Base-by-base conservation (phyloP, 2,329 filamentous ascomycete genomes). In the Fusarium anguioides region DNA sequence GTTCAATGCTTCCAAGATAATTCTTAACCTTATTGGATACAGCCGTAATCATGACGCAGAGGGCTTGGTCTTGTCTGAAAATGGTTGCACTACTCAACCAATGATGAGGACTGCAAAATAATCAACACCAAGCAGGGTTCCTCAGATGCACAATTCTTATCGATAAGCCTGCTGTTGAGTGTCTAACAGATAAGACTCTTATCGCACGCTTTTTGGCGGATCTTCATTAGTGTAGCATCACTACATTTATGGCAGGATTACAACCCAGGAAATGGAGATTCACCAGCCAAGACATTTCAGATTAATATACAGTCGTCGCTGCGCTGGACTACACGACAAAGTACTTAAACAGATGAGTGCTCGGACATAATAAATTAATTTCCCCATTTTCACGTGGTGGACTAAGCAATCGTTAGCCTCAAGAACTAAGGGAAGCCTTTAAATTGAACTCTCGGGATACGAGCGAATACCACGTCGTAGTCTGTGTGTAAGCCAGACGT, bases 31-130 rank as follows among this genome's bases (percentile, higher is more conserved):
- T 12, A 29, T 20, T 21, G 23, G n/a, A 27, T 8, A 7, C 51
- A 8, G 14, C 37, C 23, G 45, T 36, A 45, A 63, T 48, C 14
- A 47, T 66, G 63, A 67, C 57, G 57, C 27, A 44, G n/a, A 17
- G 5, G 46, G 29, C 37, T 67, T 35, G 15, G 15, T 31, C 12
- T 6, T 31, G 29, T 31, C 17, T 45, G 24, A 33, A 41, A 36
- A 18, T 14, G 47, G 23, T 8, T 18, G 18, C 8, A n/a, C 15
- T 15, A 61, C 14, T 41, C 33, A 33, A 14, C 59, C 48, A 62
- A 61, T 61, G 8, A 31, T 4, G 14, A 26, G 6, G 31, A 2
- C 35, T 27, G n/a, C 21, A 55, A 54, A 48, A 41, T 36, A 61
- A 61, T 53, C 48, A 24, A 41, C 21, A 2, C 2, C 8, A 5